These are phyloP conservation scores for Fusarium praegraminearum DNA, from an alignment of 2,329 filamentous ascomycete species.

Conservation along the genomic window DNA sequence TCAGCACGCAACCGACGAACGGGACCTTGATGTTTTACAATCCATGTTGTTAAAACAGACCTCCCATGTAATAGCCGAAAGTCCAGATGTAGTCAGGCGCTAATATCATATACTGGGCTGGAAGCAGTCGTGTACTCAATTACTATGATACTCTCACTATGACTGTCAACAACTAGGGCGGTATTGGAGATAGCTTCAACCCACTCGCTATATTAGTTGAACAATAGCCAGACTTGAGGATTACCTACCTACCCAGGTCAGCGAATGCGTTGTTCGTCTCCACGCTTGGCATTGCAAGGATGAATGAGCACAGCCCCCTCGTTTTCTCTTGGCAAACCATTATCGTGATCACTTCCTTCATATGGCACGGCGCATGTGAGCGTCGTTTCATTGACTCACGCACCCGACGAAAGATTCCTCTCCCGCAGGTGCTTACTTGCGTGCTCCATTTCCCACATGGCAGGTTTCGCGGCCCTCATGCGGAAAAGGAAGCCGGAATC, in stretches of 20 bases:
- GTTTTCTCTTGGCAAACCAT: conserved; percentile 20
- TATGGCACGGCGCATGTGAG: not conserved
- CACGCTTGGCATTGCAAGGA: conserved; percentile 40
- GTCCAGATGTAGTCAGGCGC: not conserved
- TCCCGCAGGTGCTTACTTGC: conserved; percentile 3
- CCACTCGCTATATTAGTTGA: too few species aligned
- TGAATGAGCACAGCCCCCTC: conserved; percentile 32
- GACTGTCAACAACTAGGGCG: too few species aligned
- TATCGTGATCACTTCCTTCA: not conserved
- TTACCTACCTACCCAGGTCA: too few species aligned
- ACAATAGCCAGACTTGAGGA: too few species aligned
- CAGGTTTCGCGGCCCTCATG: not conserved
- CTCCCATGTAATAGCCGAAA: not conserved
- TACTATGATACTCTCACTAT: not conserved
- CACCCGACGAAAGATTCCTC: not conserved
- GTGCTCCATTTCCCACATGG: not conserved
- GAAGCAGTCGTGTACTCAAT: not conserved
- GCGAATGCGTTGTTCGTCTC: conserved; percentile 22
- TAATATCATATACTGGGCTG: not conserved
- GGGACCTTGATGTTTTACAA: conserved; percentile 16
- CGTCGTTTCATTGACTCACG: not conserved
- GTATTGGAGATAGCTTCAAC: not conserved
- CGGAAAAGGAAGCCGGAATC: not conserved
- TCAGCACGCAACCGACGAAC: conserved; percentile 44
- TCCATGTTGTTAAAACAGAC: not conserved